phyloP scores from a whole-genome alignment of 768 basidiomycete genomes.

The Agaricus blazei region DNA sequence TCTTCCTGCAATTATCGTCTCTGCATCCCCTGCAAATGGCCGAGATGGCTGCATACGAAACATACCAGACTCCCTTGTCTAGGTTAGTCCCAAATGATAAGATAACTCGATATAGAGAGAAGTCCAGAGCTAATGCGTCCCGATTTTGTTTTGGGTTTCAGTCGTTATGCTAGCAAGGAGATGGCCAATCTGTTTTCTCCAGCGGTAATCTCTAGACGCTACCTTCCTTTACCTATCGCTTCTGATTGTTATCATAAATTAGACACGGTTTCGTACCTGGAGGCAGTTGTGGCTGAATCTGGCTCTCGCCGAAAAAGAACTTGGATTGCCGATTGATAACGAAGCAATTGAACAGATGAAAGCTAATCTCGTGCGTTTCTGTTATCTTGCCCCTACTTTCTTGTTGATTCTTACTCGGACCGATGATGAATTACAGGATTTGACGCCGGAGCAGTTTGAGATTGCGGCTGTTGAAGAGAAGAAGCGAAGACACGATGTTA shows the following conservation, averaged over 20 bases:
- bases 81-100: slow-evolving; percentile 39
- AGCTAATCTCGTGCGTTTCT: slow-evolving; percentile 68
- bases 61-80: slow-evolving; percentile 77
- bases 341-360: slow-evolving; percentile 94
- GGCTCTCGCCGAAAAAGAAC: slow-evolving; percentile 93
- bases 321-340: slow-evolving; percentile 86
- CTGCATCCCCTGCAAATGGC: neutral
- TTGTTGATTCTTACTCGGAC: neutral
- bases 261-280: slow-evolving; percentile 98
- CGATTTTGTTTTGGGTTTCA: slow-evolving; percentile 22
- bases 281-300: slow-evolving; percentile 93
- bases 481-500: slow-evolving; percentile 96
- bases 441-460: slow-evolving; percentile 88
- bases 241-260: slow-evolving; percentile 3
- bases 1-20: neutral
- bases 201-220: slow-evolving; percentile 45
- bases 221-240: neutral
- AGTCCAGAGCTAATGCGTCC: neutral
- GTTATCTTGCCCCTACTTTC: neutral
- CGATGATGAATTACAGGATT: slow-evolving; percentile 38
- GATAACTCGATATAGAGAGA: neutral
- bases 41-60: slow-evolving; percentile 59
- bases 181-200: slow-evolving; percentile 98
- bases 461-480: slow-evolving; percentile 94
- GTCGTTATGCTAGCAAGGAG: slow-evolving; percentile 98